phyloP scores from a whole-genome alignment of 768 basidiomycete genomes.

The Gloeophyllum trabeum region DNA sequence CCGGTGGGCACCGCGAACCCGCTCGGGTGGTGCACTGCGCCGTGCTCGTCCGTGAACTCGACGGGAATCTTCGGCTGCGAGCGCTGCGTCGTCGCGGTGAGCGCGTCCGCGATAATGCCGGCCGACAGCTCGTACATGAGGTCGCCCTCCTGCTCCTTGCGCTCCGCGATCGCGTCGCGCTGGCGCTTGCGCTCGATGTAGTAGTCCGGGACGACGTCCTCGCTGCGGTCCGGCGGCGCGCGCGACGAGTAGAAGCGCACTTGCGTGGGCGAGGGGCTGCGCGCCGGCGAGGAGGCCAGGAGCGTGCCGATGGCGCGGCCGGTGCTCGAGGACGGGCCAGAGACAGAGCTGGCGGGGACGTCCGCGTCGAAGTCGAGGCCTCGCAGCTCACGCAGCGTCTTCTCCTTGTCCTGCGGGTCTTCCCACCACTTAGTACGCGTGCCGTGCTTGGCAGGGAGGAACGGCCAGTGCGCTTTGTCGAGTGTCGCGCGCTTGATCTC shows the following conservation, averaged over 20 bases:
- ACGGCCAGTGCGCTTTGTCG: slow-evolving; percentile 30
- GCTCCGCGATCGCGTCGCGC: slow-evolving; percentile 11
- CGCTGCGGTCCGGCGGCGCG: slow-evolving; percentile 3
- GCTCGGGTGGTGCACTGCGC: slow-evolving; percentile 10
- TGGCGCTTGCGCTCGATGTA: slow-evolving; percentile 15
- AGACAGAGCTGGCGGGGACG: not conserved
- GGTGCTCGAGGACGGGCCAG: not conserved
- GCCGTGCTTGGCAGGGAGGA: slow-evolving; percentile 7
- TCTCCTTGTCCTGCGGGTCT: slow-evolving; percentile 10
- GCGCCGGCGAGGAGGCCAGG: slow-evolving; percentile 1
- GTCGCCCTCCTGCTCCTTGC: slow-evolving; percentile 14
- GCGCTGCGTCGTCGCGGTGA: slow-evolving; percentile 12
- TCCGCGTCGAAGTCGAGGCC: not conserved
- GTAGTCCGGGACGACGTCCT: slow-evolving; percentile 10
- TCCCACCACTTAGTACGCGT: slow-evolving; percentile 19
- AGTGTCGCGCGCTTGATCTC: slow-evolving; percentile 13
- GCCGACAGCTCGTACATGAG: slow-evolving; percentile 16
- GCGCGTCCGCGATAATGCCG: slow-evolving; percentile 13
- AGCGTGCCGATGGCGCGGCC: slow-evolving; percentile 1
- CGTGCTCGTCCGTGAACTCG: slow-evolving; percentile 9
- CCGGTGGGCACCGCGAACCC: slow-evolving; percentile 16
- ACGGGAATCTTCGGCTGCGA: slow-evolving; percentile 18
- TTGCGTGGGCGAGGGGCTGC: not conserved
- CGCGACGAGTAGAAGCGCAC: slow-evolving; percentile 7
- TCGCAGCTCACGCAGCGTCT: slow-evolving; percentile 7